Conservation (phyloP, 2,329 filamentous ascomycete genomes). For the Curvularia sp. region DNA sequence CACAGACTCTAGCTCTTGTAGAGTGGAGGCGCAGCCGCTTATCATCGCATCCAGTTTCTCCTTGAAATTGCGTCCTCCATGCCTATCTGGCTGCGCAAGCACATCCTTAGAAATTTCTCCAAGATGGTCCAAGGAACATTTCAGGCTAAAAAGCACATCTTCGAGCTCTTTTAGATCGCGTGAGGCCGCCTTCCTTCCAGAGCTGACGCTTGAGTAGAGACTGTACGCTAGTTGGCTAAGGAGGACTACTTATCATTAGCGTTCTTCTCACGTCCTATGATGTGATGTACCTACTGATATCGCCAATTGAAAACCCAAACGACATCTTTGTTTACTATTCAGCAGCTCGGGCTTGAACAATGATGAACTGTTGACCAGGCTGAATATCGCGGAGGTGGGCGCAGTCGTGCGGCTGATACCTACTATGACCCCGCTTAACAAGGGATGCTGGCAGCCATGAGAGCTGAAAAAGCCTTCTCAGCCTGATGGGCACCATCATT, state of each 20-base stretch:
- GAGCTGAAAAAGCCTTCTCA: not conserved
- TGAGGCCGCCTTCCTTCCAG: not conserved
- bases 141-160: not conserved
- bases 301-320: slow-evolving; percentile 1
- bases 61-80: not conserved
- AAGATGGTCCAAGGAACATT: not conserved
- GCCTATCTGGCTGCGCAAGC: not conserved
- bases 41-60: slow-evolving; percentile 2
- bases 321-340: slow-evolving; percentile 1
- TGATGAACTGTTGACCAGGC: not conserved
- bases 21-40: not conserved
- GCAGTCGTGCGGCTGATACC: not conserved
- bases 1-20: not conserved
- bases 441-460: not conserved
- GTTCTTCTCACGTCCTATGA: not conserved
- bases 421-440: not conserved
- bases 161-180: not conserved
- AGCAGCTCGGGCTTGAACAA: not conserved
- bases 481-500: not conserved
- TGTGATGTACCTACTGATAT: not conserved
- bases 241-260: not conserved
- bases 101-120: not conserved
- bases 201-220: slow-evolving; percentile 1
- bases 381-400: not conserved
- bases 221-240: not conserved